Conservation (phyloP, 2,329 filamentous ascomycete genomes). For the Fusarium acutatum region DNA sequence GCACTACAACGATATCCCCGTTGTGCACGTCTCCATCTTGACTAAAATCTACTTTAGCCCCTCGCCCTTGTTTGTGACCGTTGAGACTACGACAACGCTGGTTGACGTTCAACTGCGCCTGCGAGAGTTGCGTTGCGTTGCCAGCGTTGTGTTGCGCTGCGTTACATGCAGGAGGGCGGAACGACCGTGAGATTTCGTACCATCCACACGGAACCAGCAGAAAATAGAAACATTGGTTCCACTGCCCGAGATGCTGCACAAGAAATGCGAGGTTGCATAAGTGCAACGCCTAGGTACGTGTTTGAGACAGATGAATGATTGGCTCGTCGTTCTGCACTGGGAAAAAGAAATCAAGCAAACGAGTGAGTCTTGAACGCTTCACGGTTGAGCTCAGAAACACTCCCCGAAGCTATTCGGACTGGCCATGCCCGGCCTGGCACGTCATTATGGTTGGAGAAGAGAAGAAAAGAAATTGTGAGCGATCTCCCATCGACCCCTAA, state of each 20-base stretch:
- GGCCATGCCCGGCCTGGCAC: constrained; percentile 2
- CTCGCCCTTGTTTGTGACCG: constrained; percentile 12
- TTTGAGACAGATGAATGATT: background rate
- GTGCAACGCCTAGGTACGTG: constrained; percentile 3
- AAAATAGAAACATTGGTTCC: constrained; percentile 20
- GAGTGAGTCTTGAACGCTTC: background rate
- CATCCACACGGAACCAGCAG: constrained; percentile 15
- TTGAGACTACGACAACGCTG: constrained; percentile 17
- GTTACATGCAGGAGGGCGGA: constrained; percentile 14
- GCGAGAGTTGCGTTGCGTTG: background rate
- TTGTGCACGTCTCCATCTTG: constrained; percentile 7
- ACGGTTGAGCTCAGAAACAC: background rate
- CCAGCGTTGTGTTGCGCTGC: constrained; percentile 9
- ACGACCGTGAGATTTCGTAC: background rate
- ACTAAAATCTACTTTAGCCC: background rate
- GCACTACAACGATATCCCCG: background rate
- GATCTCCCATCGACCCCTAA: constrained; percentile 24
- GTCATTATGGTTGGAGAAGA: constrained; percentile 12
- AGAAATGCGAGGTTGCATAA: background rate
- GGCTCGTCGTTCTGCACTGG: background rate
- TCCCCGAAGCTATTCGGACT: constrained; percentile 21
- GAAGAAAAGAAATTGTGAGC: constrained; percentile 18
- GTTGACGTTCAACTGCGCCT: background rate
- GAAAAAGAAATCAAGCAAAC: background rate
- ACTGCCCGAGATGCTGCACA: constrained; percentile 16